phyloP scores from a whole-genome alignment of 139 green algal genomes.

The Ulvella scutata region DNA sequence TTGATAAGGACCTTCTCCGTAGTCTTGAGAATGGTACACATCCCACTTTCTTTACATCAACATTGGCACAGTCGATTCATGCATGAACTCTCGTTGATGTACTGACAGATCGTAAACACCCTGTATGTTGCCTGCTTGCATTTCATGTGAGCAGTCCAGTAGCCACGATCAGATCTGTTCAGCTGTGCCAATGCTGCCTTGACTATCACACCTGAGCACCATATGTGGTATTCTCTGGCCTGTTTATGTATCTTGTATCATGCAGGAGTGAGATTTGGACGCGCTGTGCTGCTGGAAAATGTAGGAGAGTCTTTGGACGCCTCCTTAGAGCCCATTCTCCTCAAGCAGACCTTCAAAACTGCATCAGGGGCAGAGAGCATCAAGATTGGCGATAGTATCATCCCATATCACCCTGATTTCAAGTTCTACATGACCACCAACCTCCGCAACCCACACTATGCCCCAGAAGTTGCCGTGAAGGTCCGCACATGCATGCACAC shows the following conservation, averaged over 20 bases:
- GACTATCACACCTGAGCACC: too few species aligned
- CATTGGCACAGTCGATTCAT: too few species aligned
- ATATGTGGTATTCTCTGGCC: too few species aligned
- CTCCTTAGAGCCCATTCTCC: constrained; percentile 56
- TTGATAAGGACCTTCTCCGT: constrained; percentile 55
- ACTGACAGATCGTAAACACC: too few species aligned
- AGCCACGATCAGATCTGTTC: too few species aligned
- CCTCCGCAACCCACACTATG: constrained; percentile 54
- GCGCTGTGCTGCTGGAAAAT: constrained; percentile 50
- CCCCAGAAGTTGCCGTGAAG: constrained; percentile 58
- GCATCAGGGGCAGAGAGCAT: constrained; percentile 44
- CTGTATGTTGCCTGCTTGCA: too few species aligned
- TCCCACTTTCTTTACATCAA: too few species aligned
- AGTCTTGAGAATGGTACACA: constrained; percentile 61
- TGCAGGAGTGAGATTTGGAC: constrained; percentile 7
- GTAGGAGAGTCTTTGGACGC: constrained; percentile 53
- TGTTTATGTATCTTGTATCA: too few species aligned
- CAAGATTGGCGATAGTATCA: constrained; percentile 71
- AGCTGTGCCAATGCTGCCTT: too few species aligned
- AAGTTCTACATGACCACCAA: constrained; percentile 69
- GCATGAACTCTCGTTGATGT: too few species aligned
- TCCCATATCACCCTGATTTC: constrained; percentile 74
- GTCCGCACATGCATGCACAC: constrained; percentile 19
- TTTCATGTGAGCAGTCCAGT: too few species aligned
- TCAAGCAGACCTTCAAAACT: constrained; percentile 23